A percentile compares a stretch with the other conserved stretches of the same genome.
phyloP scores from a whole-genome alignment of 2,329 filamentous ascomycete species.

The Gyromitra esculenta region DNA sequence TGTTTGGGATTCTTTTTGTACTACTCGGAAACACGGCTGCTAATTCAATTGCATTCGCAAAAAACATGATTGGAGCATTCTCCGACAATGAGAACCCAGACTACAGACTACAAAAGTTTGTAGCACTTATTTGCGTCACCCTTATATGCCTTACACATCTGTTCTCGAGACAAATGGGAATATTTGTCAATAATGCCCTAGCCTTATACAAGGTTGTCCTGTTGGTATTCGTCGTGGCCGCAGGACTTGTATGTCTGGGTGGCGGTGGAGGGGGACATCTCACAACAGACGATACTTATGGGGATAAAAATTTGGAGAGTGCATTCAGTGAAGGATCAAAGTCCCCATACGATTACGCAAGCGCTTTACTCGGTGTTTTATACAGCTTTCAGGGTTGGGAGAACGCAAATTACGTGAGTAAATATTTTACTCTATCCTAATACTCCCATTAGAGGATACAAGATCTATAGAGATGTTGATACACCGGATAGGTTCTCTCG shows the following conservation, averaged over 20 bases:
- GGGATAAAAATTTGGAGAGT: conserved; percentile 29
- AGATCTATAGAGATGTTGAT: neutral
- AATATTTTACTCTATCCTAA: neutral
- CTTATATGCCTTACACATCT: conserved; percentile 61
- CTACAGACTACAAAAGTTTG: conserved; percentile 59
- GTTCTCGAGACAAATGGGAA: conserved; percentile 59
- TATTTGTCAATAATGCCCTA: conserved; percentile 61
- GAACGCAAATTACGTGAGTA: conserved; percentile 60
- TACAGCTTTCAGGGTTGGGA: conserved; percentile 62
- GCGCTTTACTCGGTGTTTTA: conserved; percentile 60
- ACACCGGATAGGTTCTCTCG: conserved; percentile 56
- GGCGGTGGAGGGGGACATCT: conserved; percentile 54
- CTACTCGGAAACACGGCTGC: conserved; percentile 60
- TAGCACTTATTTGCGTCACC: conserved; percentile 60
- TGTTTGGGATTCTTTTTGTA: conserved; percentile 61
- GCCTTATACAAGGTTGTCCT: conserved; percentile 60
- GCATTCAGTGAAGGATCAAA: conserved; percentile 43
- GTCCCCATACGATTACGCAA: conserved; percentile 56
- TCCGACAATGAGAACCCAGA: conserved; percentile 56
- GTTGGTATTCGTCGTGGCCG: conserved; percentile 59
- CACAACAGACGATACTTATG: conserved; percentile 10
- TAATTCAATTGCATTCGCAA: conserved; percentile 60
- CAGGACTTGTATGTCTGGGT: conserved; percentile 59
- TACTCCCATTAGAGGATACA: neutral
- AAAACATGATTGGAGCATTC: conserved; percentile 59